Evolutionary conservation across 305 asterid species (phyloP).

Genomic region (Striga hermonthica): DNA sequence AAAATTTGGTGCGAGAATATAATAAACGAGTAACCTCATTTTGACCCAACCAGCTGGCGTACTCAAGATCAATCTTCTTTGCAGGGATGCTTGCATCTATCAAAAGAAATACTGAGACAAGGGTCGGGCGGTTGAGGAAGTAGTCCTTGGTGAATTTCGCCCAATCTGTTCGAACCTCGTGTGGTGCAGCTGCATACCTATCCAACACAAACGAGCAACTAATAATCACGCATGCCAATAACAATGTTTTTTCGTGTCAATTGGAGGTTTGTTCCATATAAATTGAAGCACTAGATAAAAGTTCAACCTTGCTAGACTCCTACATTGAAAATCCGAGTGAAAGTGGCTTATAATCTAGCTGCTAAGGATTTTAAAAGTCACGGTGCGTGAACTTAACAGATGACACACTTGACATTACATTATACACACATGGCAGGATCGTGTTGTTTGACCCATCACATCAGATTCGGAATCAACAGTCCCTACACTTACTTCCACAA

Average conservation of each 20-base stretch:
- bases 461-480: no score
- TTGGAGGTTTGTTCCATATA: not conserved
- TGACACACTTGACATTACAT: no score
- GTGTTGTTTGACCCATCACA: no score
- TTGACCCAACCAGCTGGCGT: constrained; percentile 94
- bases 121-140: constrained; percentile 79
- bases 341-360: no score
- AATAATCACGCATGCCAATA: not conserved
- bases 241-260: not conserved
- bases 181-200: constrained; percentile 96
- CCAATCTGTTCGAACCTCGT: constrained; percentile 88
- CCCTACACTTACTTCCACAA: no score
- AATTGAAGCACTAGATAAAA: no score
- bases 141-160: constrained; percentile 86
- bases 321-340: no score
- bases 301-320: no score
- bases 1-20: not conserved
- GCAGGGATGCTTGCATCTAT: constrained; percentile 95
- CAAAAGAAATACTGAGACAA: constrained; percentile 92
- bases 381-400: no score
- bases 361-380: no score
- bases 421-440: no score
- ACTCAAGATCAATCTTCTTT: constrained; percentile 79
- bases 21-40: constrained; percentile 51
- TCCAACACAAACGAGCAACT: not conserved